phyloP scores from a whole-genome alignment of 1,284 basidiomycete species.

The Golubevia pallescens region DNA sequence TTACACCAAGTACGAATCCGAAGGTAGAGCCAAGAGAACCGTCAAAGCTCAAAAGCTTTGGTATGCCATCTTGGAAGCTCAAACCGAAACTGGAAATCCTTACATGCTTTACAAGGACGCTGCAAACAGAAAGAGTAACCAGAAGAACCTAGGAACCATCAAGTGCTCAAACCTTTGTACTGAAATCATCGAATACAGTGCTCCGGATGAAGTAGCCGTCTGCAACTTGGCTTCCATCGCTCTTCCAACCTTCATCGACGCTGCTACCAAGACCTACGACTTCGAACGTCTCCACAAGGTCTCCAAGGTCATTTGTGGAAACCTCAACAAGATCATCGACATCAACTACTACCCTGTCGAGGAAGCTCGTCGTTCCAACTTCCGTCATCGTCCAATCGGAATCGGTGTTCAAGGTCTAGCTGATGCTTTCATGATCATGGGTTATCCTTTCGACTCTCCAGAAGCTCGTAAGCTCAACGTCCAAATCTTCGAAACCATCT shows the following conservation, averaged over 20 bases:
- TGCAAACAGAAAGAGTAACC: slow-evolving; percentile 73
- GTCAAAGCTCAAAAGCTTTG: slow-evolving; percentile 97
- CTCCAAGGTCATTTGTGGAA: slow-evolving; percentile 71
- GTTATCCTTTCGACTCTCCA: slow-evolving; percentile 90
- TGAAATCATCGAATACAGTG: slow-evolving; percentile 98
- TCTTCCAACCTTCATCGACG: slow-evolving; percentile 72
- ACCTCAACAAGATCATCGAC: slow-evolving; percentile 94
- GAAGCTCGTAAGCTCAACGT: slow-evolving; percentile 88
- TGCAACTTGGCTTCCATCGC: slow-evolving; percentile 99
- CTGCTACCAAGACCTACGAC: slow-evolving; percentile 69
- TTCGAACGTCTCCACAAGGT: slow-evolving; percentile 95
- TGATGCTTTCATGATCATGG: slow-evolving; percentile 96
- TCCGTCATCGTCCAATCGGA: slow-evolving; percentile 96
- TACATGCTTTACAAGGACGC: slow-evolving; percentile 94
- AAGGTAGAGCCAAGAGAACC: slow-evolving; percentile 84
- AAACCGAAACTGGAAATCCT: slow-evolving; percentile 96
- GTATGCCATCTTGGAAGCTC: slow-evolving; percentile 95
- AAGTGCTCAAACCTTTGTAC: slow-evolving; percentile 99
- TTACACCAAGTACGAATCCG: slow-evolving; percentile 87
- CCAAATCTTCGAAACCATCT: slow-evolving; percentile 99
- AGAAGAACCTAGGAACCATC: slow-evolving; percentile 98
- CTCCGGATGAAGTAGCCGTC: slow-evolving; percentile 96
- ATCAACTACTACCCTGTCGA: slow-evolving; percentile 89
- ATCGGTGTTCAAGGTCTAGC: slow-evolving; percentile 98
- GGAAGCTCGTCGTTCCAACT: slow-evolving; percentile 90